Percentiles rank a stretch among this genome's conserved stretches.
phyloP scores from a whole-genome alignment of 495 filamentous ascomycete genomes.

The Aspergillus egyptiacus region DNA sequence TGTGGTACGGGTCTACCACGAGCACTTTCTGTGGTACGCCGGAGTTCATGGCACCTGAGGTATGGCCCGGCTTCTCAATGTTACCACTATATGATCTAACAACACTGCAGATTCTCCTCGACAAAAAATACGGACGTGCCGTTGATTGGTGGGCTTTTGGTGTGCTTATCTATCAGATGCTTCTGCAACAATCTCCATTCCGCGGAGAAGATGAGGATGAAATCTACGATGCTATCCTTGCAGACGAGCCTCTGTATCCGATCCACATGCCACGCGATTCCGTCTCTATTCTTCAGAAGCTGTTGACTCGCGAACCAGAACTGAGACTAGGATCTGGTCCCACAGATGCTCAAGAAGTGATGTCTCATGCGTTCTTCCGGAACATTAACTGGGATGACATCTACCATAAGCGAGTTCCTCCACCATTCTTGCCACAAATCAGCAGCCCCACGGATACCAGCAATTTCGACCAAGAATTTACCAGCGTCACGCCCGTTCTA shows the following conservation, averaged over 20 bases:
- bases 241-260: slow-evolving; percentile 95
- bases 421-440: slow-evolving; percentile 86
- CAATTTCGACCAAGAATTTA: slow-evolving; percentile 99
- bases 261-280: slow-evolving; percentile 99
- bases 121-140: slow-evolving; percentile 98
- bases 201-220: slow-evolving; percentile 98
- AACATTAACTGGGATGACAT: slow-evolving; percentile 99
- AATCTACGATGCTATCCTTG: slow-evolving; percentile 98
- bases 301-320: slow-evolving; percentile 92
- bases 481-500: slow-evolving; percentile 93
- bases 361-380: slow-evolving; percentile 97
- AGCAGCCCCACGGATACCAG: slow-evolving; percentile 91
- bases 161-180: slow-evolving; percentile 99
- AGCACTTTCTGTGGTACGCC: slow-evolving; percentile 99
- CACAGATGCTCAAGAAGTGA: slow-evolving; percentile 97
- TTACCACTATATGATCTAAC: slow-evolving; percentile 12
- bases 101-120: slow-evolving; percentile 73
- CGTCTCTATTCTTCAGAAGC: slow-evolving; percentile 95
- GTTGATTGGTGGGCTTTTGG: slow-evolving; percentile 99
- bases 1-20: slow-evolving; percentile 97
- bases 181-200: slow-evolving; percentile 98
- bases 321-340: slow-evolving; percentile 87
- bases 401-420: slow-evolving; percentile 83
- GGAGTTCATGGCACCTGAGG: slow-evolving; percentile 99
- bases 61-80: slow-evolving; percentile 32